These are phyloP conservation scores for Cryptococcus depauperatus DNA, from an alignment of 1,284 basidiomycete genomes.

Conservation along the genomic window DNA sequence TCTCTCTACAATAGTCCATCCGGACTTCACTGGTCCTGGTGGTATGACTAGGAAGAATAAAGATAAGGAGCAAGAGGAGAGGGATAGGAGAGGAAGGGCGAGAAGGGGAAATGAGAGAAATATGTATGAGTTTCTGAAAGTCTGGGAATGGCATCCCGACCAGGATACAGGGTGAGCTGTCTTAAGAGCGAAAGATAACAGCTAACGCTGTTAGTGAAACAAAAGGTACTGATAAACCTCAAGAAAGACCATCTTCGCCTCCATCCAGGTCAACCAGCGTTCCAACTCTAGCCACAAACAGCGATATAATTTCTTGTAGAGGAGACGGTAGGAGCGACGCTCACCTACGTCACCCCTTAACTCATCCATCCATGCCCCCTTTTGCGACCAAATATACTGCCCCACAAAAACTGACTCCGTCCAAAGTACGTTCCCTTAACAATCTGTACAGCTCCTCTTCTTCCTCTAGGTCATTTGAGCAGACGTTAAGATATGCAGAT, in stretches of 20 bases:
- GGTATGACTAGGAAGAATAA: conserved; percentile 32
- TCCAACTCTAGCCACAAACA: conserved; percentile 8
- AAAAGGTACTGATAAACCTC: too few relatives aligned
- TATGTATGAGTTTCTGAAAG: conserved; percentile 62
- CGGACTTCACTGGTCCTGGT: too few relatives aligned
- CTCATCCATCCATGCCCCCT: not conserved
- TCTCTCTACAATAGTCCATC: too few relatives aligned
- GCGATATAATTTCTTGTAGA: too few relatives aligned
- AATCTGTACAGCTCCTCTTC: not conserved
- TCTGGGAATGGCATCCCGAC: conserved; percentile 63
- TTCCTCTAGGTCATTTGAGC: not conserved
- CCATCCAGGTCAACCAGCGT: conserved; percentile 1
- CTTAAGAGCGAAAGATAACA: too few relatives aligned
- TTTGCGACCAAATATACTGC: conserved; percentile 1
- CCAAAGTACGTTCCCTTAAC: not conserved
- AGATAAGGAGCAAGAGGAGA: not conserved
- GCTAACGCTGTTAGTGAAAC: too few relatives aligned
- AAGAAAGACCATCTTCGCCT: too few relatives aligned
- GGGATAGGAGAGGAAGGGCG: conserved; percentile 47
- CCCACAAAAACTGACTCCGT: not conserved
- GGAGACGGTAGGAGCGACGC: too few relatives aligned
- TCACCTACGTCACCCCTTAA: conserved; percentile 4
- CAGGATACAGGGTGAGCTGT: not conserved
- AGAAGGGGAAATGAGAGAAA: conserved; percentile 49
- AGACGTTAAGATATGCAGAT: not conserved